Base-by-base conservation (phyloP, 768 basidiomycete genomes). In the Pulveroboletus sp. region DNA sequence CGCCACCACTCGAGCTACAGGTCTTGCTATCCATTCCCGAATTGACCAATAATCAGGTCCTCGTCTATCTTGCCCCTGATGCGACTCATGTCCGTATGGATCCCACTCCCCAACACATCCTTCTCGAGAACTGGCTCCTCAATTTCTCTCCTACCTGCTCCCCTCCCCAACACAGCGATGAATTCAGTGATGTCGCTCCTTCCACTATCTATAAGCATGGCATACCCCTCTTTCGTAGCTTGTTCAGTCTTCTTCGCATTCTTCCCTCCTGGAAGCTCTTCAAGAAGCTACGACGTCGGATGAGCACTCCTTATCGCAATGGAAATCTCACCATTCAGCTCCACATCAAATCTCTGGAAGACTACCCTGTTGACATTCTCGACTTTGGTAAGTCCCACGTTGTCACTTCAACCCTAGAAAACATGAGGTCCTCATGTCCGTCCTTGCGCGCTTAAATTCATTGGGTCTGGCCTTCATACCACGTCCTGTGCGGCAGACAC, bases 141-240 rank as follows among this genome's bases (percentile, higher is more conserved):
- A 67, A 61, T 36, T 82, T 84, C 57, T 49, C 65, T 65, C 69
- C 50, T 42, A 54, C 26, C 44, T 51, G 43, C 52, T 50, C 36
- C 39, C 47, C 48, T 37, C 18, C 49, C 9, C 54, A 56, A n/a
- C 47, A 55, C 11, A 57, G 64, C 41, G 59, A 64, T 39, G 64
- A 63, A 48, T 57, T 51, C 39, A 57, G 67, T 43, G 83, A 85
- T 51, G 73, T 85, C 35, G 79, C 82, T 12, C 80, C 85, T 32
- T 77, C 89, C 0, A 86, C 84, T 11, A 83, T 89, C 47, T 92
- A 92, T 77, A 92, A 92, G 67, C 83, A 90, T 58, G 82, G 85
- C 32, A 91, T 92, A 59, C 78, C 86, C 30, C 76, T 90, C 17
- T 92, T 91, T 71, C 78, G 89, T 43, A 87, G 86, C 61, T 6